phyloP scores from a whole-genome alignment of 345 rosid genomes.

The Moricandia arvensis region DNA sequence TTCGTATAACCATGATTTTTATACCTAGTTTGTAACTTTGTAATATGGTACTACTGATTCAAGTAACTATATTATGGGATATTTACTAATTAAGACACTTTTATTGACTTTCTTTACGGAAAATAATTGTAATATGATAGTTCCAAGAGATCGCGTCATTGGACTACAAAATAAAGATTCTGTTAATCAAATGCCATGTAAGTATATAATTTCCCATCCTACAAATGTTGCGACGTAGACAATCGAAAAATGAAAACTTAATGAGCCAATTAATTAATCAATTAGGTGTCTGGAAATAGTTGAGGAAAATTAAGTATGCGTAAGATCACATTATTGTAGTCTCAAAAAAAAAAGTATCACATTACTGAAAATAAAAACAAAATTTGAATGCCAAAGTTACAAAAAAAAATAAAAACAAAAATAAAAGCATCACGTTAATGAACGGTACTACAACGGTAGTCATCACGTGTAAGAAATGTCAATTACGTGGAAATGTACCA shows the following conservation, averaged over 20 bases:
- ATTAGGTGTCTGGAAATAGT: not conserved
- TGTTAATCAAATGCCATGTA: not conserved
- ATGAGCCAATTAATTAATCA: not conserved
- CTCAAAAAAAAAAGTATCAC: not conserved
- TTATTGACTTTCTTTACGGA: too few species aligned
- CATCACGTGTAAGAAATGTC: conserved; percentile 21
- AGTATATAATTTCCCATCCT: not conserved
- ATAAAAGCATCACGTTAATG: not conserved
- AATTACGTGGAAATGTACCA: conserved; percentile 17
- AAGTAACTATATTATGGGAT: too few species aligned
- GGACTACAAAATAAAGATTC: not conserved
- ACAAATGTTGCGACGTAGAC: not conserved
- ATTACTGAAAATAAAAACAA: not conserved
- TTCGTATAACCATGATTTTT: too few species aligned
- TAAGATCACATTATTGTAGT: too few species aligned
- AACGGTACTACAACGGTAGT: conserved; percentile 9
- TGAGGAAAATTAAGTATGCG: not conserved
- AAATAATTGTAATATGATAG: too few species aligned
- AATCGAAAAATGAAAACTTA: not conserved
- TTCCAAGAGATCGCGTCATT: not conserved
- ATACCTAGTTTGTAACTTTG: too few species aligned
- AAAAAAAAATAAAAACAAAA: too few species aligned
- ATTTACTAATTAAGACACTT: too few species aligned
- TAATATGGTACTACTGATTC: too few species aligned
- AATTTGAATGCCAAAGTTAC: too few species aligned